Percentiles rank a stretch among this genome's conserved stretches.
Conservation (phyloP, 2,329 filamentous ascomycete genomes). For the Pestalotiopsis fici region DNA sequence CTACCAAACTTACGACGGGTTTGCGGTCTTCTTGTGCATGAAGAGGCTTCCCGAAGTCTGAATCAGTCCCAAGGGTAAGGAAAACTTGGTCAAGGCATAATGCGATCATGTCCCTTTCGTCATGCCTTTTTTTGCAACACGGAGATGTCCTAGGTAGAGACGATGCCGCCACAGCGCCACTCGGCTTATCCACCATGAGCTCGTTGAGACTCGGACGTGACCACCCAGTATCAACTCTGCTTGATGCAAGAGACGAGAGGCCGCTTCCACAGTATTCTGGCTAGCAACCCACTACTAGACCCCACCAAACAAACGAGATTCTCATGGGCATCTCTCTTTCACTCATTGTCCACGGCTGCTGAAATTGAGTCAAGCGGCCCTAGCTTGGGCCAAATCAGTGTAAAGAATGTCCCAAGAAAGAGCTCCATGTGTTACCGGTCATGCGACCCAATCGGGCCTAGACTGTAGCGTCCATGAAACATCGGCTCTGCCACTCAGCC, state of each 20-base stretch:
- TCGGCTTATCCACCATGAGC: neutral
- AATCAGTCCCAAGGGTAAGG: neutral
- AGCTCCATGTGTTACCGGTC: slow-evolving; percentile 1
- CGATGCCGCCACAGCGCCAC: neutral
- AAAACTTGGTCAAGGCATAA: neutral
- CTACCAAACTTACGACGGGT: neutral
- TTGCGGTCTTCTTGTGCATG: neutral
- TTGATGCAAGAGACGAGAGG: neutral
- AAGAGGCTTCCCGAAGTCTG: neutral
- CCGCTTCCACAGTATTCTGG: neutral
- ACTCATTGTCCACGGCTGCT: neutral
- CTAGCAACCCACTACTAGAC: neutral
- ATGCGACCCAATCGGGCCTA: slow-evolving; percentile 1
- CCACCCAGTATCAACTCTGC: neutral
- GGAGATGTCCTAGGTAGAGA: neutral
- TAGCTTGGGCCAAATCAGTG: neutral
- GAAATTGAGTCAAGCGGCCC: neutral
- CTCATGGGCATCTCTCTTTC: neutral
- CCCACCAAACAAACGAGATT: neutral
- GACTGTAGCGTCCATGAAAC: slow-evolving; percentile 1
- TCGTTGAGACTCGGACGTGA: neutral
- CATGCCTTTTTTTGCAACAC: neutral
- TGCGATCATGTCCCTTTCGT: neutral
- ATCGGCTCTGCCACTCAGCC: slow-evolving; percentile 7
- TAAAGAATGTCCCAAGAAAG: neutral